Evolutionary conservation across 306 rosid genomes (phyloP).

Genomic region (Quillaja saponaria): DNA sequence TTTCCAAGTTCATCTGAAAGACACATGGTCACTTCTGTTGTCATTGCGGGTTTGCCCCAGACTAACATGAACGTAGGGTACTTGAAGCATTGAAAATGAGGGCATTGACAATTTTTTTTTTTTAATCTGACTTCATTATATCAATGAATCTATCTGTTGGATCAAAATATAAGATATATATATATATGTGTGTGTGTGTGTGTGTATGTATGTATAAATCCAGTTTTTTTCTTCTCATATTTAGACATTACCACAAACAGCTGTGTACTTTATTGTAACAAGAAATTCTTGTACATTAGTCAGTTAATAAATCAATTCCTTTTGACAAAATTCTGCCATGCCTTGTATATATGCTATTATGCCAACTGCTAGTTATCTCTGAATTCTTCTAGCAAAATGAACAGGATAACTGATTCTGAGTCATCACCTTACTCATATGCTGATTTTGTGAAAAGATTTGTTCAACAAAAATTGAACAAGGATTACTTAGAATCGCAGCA

Average conservation of each 20-base stretch:
- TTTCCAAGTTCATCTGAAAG: slow-evolving; percentile 51
- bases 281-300: no score
- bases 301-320: no score
- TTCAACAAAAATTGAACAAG: background rate
- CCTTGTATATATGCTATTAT: no score
- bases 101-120: slow-evolving; percentile 4
- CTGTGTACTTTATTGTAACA: no score
- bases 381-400: slow-evolving; percentile 23
- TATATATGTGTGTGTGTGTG: background rate
- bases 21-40: slow-evolving; percentile 46
- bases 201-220: slow-evolving; percentile 18
- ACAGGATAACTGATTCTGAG: slow-evolving; percentile 14
- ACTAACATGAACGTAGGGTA: slow-evolving; percentile 53
- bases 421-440: background rate
- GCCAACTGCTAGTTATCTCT: no score
- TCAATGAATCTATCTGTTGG: slow-evolving; percentile 26
- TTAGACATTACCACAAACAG: no score
- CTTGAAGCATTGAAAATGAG: slow-evolving; percentile 29
- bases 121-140: slow-evolving; percentile 26
- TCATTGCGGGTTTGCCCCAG: slow-evolving; percentile 51
- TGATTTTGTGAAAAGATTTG: slow-evolving; percentile 1
- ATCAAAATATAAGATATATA: slow-evolving; percentile 14
- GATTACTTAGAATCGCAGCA: slow-evolving; percentile 9
- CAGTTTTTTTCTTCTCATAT: no score
- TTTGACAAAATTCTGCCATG: no score